Conservation (phyloP, 208 protist species). For the Trypanosoma scelopori region DNA sequence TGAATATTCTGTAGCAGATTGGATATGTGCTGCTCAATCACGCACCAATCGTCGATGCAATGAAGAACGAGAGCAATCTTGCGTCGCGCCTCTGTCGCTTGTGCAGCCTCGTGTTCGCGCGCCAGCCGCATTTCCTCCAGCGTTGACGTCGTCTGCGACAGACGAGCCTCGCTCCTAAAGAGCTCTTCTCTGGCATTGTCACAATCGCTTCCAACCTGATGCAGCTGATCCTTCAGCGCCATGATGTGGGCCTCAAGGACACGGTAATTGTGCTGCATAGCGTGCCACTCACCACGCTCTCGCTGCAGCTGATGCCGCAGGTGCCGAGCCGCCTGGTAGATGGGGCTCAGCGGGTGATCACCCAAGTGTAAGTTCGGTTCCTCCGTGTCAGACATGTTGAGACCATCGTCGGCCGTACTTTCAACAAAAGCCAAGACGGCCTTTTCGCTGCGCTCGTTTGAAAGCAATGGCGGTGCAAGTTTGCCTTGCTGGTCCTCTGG, state of each 20-base stretch:
- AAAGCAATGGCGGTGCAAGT: neutral
- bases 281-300: slow-evolving; percentile 12
- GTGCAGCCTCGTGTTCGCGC: neutral
- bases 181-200: slow-evolving; percentile 23
- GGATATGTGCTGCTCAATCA: slow-evolving; percentile 30
- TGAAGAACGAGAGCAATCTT: slow-evolving; percentile 35
- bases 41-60: slow-evolving; percentile 58
- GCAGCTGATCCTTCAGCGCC: slow-evolving; percentile 24
- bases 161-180: slow-evolving; percentile 24
- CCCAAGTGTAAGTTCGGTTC: neutral
- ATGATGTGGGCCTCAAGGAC: slow-evolving; percentile 27
- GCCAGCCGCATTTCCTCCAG: slow-evolving; percentile 9
- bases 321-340: slow-evolving; percentile 7
- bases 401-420: slow-evolving; percentile 2
- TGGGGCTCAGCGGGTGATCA: slow-evolving; percentile 9
- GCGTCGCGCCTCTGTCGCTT: slow-evolving; percentile 16
- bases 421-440: neutral
- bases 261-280: slow-evolving; percentile 9
- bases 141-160: slow-evolving; percentile 13
- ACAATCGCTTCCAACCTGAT: slow-evolving; percentile 13
- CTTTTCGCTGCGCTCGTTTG: slow-evolving; percentile 3
- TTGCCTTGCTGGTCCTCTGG: neutral
- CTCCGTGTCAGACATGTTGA: slow-evolving; percentile 18
- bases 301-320: slow-evolving; percentile 18
- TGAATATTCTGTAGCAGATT: slow-evolving; percentile 15